Evolutionary conservation across 148 eudicot species (phyloP).

Genomic region (Dysphania ambrosioides): DNA sequence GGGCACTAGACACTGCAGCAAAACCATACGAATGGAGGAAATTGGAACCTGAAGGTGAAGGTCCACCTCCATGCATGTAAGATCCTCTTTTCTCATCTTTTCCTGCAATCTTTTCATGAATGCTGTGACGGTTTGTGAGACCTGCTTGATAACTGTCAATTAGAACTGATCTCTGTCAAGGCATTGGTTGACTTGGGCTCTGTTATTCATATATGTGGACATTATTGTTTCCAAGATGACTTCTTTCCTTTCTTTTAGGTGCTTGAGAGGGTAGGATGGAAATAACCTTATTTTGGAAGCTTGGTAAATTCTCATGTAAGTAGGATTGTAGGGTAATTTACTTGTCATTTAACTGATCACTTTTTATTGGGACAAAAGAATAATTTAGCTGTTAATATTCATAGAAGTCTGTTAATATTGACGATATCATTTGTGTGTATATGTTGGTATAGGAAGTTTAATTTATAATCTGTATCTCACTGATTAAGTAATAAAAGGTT

Average conservation of each 20-base stretch:
- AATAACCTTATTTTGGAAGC: too few species aligned
- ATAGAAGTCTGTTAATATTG: too few species aligned
- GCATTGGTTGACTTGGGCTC: not conserved
- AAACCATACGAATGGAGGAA: constrained; percentile 99
- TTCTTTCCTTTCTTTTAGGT: not conserved
- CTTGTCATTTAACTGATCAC: too few species aligned
- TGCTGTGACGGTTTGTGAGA: not conserved
- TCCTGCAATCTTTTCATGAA: not conserved
- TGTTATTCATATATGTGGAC: not conserved
- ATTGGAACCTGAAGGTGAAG: constrained; percentile 98
- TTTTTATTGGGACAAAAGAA: too few species aligned
- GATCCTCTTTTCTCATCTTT: constrained; percentile 15
- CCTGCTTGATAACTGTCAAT: not conserved
- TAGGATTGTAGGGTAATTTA: too few species aligned
- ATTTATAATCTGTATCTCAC: too few species aligned
- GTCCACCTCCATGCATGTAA: constrained; percentile 99
- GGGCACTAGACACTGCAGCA: constrained; percentile 99
- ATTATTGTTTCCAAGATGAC: not conserved
- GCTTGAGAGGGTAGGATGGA: too few species aligned
- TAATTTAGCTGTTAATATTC: too few species aligned
- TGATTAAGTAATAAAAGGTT: too few species aligned
- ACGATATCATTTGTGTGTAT: too few species aligned
- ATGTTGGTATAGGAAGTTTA: too few species aligned
- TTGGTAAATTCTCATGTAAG: too few species aligned
- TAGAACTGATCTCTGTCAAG: not conserved